Base-by-base conservation (phyloP, 352 stramenopile genomes). In the Globisporangium acanthophoron region DNA sequence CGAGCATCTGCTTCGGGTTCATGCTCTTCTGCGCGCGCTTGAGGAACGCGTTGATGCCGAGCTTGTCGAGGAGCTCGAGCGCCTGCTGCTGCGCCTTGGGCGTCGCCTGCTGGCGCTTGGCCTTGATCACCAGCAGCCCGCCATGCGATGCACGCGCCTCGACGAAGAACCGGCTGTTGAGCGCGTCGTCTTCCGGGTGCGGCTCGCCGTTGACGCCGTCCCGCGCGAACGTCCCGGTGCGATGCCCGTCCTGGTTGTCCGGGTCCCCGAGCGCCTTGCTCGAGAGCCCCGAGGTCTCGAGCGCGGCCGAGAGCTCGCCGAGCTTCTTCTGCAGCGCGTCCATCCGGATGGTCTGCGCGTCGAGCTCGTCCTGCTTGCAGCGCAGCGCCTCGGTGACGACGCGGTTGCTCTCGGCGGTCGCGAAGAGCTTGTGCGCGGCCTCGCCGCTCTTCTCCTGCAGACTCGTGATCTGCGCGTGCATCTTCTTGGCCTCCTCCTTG, bases 401-500 rank as follows among this genome's bases (percentile, higher is more conserved):
- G 13, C 92, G 88, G 43, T 97, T 97, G 70, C 79, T 97, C 61
- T 98, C 92, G 39, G 92, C 88, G 1, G 91, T 92, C 3, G 91
- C 66, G 35, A 90, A 78, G 13, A 98, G 78, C 62, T 98, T 97
- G 5, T 79, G 73, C 18, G 93, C 82, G 15, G 97, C 70, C 54
- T 97, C 90, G n/a, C 89, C 78, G 43, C 76, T 85, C 64, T 95
- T 88, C 56, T 97, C 88, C 52, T 92, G 85, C 31, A 97, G 60
- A 29, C 73, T 95, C 27, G 88, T 78, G 46, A 97, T 79, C 62
- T 98, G 92, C 13, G 84, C 88, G 47, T 97, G 76, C 52, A 98
- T 88, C 59, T 98, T 98, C 71, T 98, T 98, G 29, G 86, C 81
- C 43, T 98, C 94, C 65, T 98, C 95, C 45, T 93, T 93, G 39